A percentile compares a stretch with the other conserved stretches of the same genome.
Evolutionary conservation across 192 early-diverging fungal genomes (phyloP).

Genomic region (Podila minutissima): DNA sequence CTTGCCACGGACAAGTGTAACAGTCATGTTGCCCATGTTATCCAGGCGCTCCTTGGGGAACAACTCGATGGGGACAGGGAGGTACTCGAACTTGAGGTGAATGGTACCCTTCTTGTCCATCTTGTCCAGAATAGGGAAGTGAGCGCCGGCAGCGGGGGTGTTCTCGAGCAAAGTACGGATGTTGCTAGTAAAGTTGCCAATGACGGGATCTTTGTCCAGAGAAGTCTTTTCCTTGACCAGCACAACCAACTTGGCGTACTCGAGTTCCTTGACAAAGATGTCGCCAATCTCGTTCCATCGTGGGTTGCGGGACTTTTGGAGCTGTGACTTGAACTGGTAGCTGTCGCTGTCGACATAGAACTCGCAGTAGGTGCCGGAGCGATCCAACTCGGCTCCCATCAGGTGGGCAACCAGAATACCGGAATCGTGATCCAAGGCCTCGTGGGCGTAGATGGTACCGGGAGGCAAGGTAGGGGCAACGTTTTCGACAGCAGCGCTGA

Average conservation of each 20-base stretch:
- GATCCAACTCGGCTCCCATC: conserved; percentile 37
- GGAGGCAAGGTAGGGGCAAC: conserved; percentile 15
- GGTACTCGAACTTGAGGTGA: conserved; percentile 54
- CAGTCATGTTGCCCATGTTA: conserved; percentile 72
- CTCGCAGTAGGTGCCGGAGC: conserved; percentile 42
- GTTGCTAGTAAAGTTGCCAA: conserved; percentile 27
- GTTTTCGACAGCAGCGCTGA: conserved; percentile 18
- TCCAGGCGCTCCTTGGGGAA: conserved; percentile 61
- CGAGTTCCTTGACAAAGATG: conserved; percentile 66
- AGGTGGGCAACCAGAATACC: conserved; percentile 37
- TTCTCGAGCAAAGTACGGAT: conserved; percentile 30
- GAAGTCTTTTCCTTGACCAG: conserved; percentile 46
- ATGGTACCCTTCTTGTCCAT: conserved; percentile 35
- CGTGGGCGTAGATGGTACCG: conserved; percentile 19
- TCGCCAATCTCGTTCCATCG: conserved; percentile 56
- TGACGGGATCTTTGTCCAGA: conserved; percentile 50
- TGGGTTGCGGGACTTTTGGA: conserved; percentile 44
- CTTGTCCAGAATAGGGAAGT: conserved; percentile 38
- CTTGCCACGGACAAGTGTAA: conserved; percentile 65
- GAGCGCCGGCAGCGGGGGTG: conserved; percentile 22
- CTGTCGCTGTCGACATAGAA: conserved; percentile 43
- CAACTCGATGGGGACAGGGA: conserved; percentile 56
- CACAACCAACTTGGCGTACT: conserved; percentile 62
- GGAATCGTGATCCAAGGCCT: conserved; percentile 43
- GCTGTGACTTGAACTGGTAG: conserved; percentile 45